phyloP scores from a whole-genome alignment of 768 basidiomycete species.

The Hypsizygus marmoreus region DNA sequence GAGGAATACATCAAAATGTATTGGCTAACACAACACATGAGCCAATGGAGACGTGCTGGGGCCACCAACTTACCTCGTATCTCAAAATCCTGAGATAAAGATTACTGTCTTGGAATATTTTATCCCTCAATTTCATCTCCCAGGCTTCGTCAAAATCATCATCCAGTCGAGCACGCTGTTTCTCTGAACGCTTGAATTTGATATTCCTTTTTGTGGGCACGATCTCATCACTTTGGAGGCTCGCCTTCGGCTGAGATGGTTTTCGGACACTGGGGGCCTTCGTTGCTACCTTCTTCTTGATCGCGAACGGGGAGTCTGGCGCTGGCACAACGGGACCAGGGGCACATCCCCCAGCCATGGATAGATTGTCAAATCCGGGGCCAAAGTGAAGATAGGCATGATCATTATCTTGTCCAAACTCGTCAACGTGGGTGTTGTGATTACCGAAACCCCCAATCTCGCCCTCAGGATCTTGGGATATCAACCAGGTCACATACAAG shows the following conservation, averaged over 20 bases:
- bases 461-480: constrained; percentile 2
- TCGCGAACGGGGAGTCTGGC: too few species aligned
- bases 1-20: constrained; percentile 57
- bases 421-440: constrained; percentile 3
- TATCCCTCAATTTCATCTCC: constrained; percentile 40
- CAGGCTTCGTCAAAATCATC: constrained; percentile 40
- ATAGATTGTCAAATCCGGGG: constrained; percentile 17
- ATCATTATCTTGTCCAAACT: constrained; percentile 19
- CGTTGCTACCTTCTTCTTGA: not conserved
- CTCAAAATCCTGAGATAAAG: constrained; percentile 62
- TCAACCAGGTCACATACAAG: too few species aligned
- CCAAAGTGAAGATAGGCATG: constrained; percentile 38
- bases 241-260: too few species aligned
- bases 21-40: constrained; percentile 42
- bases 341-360: not conserved
- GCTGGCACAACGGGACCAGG: not conserved
- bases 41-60: not conserved
- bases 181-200: constrained; percentile 15
- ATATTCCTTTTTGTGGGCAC: constrained; percentile 6
- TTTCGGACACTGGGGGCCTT: not conserved
- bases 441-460: constrained; percentile 1
- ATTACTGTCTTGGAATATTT: constrained; percentile 44
- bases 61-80: constrained; percentile 52
- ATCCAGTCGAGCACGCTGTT: constrained; percentile 17
- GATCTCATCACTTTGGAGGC: too few species aligned